A percentile compares a stretch with the other conserved stretches of the same genome.
Conservation (phyloP, 768 basidiomycete genomes). For the Pleurotus salmoneostramineus region DNA sequence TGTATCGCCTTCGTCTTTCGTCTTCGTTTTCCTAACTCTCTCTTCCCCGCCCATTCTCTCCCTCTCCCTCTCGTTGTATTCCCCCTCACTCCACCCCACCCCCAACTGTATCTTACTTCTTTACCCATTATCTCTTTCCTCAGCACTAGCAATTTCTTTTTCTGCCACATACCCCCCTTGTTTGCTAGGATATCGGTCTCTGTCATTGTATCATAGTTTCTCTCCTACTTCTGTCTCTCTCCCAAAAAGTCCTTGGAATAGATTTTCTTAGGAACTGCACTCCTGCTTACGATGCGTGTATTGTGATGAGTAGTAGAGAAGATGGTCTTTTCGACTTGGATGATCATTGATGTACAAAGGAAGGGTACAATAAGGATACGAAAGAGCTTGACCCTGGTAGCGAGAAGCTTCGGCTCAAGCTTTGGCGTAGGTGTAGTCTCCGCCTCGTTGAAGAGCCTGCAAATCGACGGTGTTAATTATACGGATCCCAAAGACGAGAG, state of each 20-base stretch:
- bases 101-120: not conserved
- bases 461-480: not conserved
- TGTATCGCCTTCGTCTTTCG: not conserved
- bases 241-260: too few species aligned
- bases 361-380: too few species aligned
- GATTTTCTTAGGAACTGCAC: too few species aligned
- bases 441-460: conserved; percentile 27
- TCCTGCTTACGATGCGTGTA: too few species aligned
- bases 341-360: too few species aligned
- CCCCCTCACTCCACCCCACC: too few species aligned
- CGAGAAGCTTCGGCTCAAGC: too few species aligned
- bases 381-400: too few species aligned
- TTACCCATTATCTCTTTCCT: not conserved
- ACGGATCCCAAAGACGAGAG: not conserved
- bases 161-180: not conserved
- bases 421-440: conserved; percentile 23
- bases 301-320: too few species aligned
- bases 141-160: not conserved
- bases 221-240: not conserved
- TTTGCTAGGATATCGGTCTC: not conserved
- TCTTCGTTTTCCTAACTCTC: too few species aligned
- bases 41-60: not conserved
- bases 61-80: not conserved
- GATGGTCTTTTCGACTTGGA: too few species aligned
- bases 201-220: conserved; percentile 7